These are phyloP conservation scores for Claviceps sp. DNA, from an alignment of 2,329 filamentous ascomycete species.

Conservation along the genomic window DNA sequence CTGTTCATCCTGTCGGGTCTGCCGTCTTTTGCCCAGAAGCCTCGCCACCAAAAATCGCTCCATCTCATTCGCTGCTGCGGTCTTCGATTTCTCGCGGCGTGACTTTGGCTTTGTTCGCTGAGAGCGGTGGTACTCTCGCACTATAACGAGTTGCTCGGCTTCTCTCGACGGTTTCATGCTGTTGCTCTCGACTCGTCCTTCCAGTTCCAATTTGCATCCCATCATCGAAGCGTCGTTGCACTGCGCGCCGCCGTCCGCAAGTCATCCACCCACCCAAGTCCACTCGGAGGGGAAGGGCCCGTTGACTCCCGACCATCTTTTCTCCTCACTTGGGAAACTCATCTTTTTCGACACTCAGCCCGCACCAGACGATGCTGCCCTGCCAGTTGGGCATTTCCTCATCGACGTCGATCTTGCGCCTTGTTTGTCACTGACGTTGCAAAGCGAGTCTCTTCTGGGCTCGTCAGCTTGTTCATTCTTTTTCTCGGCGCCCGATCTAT, in stretches of 20 bases:
- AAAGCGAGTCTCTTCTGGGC: neutral
- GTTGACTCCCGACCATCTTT: neutral
- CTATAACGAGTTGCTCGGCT: neutral
- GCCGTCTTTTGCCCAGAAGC: too few species aligned
- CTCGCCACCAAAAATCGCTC: neutral
- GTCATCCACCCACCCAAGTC: neutral
- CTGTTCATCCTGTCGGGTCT: too few species aligned
- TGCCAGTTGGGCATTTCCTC: neutral
- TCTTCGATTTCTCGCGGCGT: neutral
- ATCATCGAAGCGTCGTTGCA: neutral
- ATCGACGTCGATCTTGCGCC: neutral
- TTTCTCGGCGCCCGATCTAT: neutral
- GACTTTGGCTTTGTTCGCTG: too few species aligned
- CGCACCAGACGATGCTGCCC: slow-evolving; percentile 3
- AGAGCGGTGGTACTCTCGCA: neutral
- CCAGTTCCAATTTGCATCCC: neutral
- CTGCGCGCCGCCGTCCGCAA: neutral
- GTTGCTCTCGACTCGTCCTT: neutral
- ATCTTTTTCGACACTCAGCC: neutral
- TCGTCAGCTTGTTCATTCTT: neutral
- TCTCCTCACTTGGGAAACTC: slow-evolving; percentile 1
- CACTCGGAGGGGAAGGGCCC: neutral
- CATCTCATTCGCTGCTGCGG: neutral
- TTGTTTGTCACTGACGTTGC: slow-evolving; percentile 1
- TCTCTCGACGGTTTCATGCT: neutral